A percentile compares a stretch with the other conserved stretches of the same genome.
These are phyloP conservation scores for Lachnellula subtilissima DNA, from an alignment of 2,329 filamentous ascomycete species.

Conservation along the genomic window DNA sequence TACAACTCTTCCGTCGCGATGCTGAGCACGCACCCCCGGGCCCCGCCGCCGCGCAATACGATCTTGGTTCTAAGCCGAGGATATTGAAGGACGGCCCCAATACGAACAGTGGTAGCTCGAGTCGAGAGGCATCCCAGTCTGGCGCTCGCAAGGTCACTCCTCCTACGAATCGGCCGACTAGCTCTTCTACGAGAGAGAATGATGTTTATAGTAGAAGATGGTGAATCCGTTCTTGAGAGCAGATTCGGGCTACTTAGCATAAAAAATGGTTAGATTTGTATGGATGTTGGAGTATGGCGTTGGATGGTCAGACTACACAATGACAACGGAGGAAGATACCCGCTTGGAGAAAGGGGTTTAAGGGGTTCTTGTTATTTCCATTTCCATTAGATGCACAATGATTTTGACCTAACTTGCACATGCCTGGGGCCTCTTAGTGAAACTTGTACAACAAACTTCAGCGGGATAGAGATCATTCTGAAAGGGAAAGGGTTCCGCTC, in stretches of 20 bases:
- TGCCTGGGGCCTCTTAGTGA: not conserved
- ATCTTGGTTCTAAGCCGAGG: conserved; percentile 24
- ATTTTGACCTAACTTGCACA: not conserved
- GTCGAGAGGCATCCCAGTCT: conserved; percentile 14
- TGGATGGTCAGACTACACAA: not conserved
- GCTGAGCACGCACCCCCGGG: conserved; percentile 26
- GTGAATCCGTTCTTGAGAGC: conserved; percentile 11
- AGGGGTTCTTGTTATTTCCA: not conserved
- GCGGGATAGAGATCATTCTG: not conserved
- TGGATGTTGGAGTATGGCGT: not conserved
- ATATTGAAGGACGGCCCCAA: conserved; percentile 25
- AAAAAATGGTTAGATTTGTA: not conserved
- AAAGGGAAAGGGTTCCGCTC: not conserved
- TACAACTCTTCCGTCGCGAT: conserved; percentile 65
- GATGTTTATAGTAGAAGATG: conserved; percentile 31
- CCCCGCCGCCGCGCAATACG: conserved; percentile 14
- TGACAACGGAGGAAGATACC: not conserved
- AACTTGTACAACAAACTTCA: not conserved
- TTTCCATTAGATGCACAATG: not conserved
- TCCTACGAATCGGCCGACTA: conserved; percentile 5
- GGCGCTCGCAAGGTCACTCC: conserved; percentile 20
- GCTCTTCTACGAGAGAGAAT: conserved; percentile 23
- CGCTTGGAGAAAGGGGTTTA: not conserved
- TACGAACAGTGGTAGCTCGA: conserved; percentile 9
- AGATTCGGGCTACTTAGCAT: not conserved